Conservation (phyloP, 768 basidiomycete species). For the Mycena galopus region DNA sequence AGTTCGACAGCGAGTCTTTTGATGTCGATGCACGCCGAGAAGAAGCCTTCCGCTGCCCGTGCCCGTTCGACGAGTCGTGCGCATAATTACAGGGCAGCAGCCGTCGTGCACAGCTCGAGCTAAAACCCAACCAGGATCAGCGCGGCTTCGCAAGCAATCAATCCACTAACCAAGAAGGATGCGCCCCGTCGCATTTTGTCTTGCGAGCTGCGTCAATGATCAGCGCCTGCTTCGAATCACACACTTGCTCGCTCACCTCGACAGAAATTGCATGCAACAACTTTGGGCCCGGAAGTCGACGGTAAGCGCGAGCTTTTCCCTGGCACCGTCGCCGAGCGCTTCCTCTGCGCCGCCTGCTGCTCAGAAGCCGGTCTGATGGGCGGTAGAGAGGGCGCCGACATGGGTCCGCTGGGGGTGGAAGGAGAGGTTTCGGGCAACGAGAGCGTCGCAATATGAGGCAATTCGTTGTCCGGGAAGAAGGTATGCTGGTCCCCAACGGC, state of each 20-base stretch:
- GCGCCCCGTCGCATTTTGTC: constrained; percentile 90
- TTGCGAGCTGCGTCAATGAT: constrained; percentile 72
- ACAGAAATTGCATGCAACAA: constrained; percentile 91
- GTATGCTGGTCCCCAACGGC: constrained; percentile 52
- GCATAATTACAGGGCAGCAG: constrained; percentile 85
- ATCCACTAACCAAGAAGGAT: constrained; percentile 70
- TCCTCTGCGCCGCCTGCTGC: constrained; percentile 75
- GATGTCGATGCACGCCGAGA: constrained; percentile 67
- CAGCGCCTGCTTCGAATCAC: constrained; percentile 1
- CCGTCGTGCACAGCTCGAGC: constrained; percentile 82
- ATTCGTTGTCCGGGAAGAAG: constrained; percentile 71
- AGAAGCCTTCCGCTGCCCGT: constrained; percentile 58
- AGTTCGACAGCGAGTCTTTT: constrained; percentile 64
- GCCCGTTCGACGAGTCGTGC: constrained; percentile 65
- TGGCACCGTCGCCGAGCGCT: constrained; percentile 77
- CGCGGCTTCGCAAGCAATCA: constrained; percentile 7
- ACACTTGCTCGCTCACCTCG: constrained; percentile 66
- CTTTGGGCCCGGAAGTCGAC: constrained; percentile 83
- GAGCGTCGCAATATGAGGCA: constrained; percentile 81
- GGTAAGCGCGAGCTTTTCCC: constrained; percentile 70
- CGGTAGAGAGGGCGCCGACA: constrained; percentile 75
- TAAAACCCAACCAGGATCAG: constrained; percentile 24
- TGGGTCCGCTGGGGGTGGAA: constrained; percentile 64
- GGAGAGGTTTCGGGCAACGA: constrained; percentile 71
- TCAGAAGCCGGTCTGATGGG: constrained; percentile 77